Conservation (phyloP, 2,329 filamentous ascomycete species). For the Fusarium verrucosum region DNA sequence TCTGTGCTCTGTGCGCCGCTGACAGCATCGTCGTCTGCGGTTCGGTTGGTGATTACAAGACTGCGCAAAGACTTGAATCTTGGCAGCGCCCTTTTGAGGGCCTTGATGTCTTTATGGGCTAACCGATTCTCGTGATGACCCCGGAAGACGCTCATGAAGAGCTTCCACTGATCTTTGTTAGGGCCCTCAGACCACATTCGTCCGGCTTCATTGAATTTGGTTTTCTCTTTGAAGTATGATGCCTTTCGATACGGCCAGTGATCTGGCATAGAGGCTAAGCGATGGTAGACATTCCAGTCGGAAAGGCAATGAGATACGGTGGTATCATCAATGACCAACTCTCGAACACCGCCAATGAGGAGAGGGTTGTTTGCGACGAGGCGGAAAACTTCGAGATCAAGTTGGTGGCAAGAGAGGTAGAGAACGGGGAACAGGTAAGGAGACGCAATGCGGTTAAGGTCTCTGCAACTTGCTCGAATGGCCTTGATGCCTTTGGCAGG, state of each 20-base stretch:
- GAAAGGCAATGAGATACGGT: not conserved
- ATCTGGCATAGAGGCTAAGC: too few relatives aligned
- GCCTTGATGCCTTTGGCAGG: not conserved
- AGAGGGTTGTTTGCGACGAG: not conserved
- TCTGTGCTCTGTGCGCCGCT: not conserved
- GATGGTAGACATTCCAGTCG: not conserved
- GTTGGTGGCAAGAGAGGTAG: conserved; percentile 16
- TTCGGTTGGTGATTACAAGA: not conserved
- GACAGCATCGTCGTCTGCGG: accelerated
- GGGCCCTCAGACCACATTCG: not conserved
- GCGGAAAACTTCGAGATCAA: conserved; percentile 13
- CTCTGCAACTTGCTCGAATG: not conserved
- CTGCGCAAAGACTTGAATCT: not conserved
- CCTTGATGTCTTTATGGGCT: not conserved
- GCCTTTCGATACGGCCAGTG: too few relatives aligned
- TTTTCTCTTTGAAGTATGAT: too few relatives aligned
- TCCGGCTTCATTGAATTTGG: too few relatives aligned
- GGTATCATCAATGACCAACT: conserved; percentile 7
- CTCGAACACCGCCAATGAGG: not conserved
- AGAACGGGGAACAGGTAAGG: not conserved
- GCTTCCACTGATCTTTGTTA: accelerated
- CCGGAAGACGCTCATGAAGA: accelerated
- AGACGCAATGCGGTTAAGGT: not conserved
- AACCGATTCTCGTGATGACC: not conserved
- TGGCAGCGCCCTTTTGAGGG: not conserved